Evolutionary conservation across 768 basidiomycete genomes (phyloP), one percentile per base, ranked within the genome.

Genomic region (Galerina marginata): DNA sequence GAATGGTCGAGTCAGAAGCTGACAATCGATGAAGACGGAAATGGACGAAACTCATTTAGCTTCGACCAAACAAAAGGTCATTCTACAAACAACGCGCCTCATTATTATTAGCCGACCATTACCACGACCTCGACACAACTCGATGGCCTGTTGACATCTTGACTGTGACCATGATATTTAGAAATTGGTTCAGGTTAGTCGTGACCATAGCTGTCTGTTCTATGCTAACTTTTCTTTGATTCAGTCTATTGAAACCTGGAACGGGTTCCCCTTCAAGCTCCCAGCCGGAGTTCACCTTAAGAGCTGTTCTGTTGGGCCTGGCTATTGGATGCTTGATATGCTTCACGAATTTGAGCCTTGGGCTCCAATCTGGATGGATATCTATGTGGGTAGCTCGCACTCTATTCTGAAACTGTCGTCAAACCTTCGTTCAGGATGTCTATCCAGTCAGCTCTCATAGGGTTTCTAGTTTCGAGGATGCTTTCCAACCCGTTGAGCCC

Each of bases 301-400:
- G 75, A 47, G 93, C 95, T 1, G 88, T 95, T 2, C 47, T 83
- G 23, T 80, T 93, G 7, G 96, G 96, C 1, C 83, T 97, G 23
- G 75, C 86, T 11, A 95, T 96, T 57, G 95, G 95, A 20, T 90
- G 90, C 64, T 74, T 96, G 36, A 81, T 97, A 63, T 95, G 93
- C 73, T 94, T 95, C 73, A 97, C 95, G 29, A 98, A 98, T 71
- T 79, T 96, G 51, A 93, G 91, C 68, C 86, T 93, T 61, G 92
- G 93, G 9, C 81, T 95, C 4, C 92, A 94, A 73, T 93, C 93
- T 1, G 93, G 93, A 71, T 95, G 92, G 89, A 92, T 94, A 64
- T 89, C 88, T 67, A 94, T 94, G 92, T 92, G 65, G 52, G 85
- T 69, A 20, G 6, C 37, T 10, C 11, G 33, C 12, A 39, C 23